Evolutionary conservation across 208 protist species (phyloP), one percentile per base, ranked within the genome.

Genomic region (Crithidia mellificae): DNA sequence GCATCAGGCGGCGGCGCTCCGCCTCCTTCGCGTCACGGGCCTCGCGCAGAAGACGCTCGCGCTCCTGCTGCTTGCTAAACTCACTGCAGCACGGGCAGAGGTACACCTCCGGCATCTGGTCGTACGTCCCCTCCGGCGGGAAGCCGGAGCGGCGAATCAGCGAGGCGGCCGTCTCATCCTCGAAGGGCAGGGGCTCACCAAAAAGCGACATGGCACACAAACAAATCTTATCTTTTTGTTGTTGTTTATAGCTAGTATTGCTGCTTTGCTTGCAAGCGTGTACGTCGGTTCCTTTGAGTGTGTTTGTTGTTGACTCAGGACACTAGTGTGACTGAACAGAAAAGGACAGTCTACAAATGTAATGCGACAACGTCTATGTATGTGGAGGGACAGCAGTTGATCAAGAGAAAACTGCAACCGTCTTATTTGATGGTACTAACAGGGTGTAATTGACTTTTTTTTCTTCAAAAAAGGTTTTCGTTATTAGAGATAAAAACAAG

Each of bases 161-260:
- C 32, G 91, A 93, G 15, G 83, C 78, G 8, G 88, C 88, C 15
- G 91, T 96, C 77, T 96, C 88, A 80, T 96, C 91, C 76, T 96
- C 91, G 67, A 89, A 79, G 1, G 91, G 91, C 51, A 92, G 84
- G 0, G 87, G 68, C 41, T 86, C 86, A 56, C 90, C 90, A 63
- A 93, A 95, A 36, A 95, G 77, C 41, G 90, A 93, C 87, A 95
- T 95, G 24, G 41, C 55, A 41, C 29, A 20, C 3, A 43, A 24
- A 36, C 29, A n/a, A n/a, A n/a, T n/a, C n/a, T n/a, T n/a, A n/a
- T n/a, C n/a, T n/a, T n/a, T n/a, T n/a, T n/a, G n/a, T n/a, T n/a
- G n/a, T n/a, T n/a, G n/a, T n/a, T n/a, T n/a, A n/a, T n/a, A n/a
- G n/a, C n/a, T n/a, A n/a, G n/a, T n/a, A n/a, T n/a, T n/a, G n/a